Percentiles rank a stretch among this genome's conserved stretches.
Conservation (phyloP, 768 basidiomycete genomes). For the Mycena belliarum region DNA sequence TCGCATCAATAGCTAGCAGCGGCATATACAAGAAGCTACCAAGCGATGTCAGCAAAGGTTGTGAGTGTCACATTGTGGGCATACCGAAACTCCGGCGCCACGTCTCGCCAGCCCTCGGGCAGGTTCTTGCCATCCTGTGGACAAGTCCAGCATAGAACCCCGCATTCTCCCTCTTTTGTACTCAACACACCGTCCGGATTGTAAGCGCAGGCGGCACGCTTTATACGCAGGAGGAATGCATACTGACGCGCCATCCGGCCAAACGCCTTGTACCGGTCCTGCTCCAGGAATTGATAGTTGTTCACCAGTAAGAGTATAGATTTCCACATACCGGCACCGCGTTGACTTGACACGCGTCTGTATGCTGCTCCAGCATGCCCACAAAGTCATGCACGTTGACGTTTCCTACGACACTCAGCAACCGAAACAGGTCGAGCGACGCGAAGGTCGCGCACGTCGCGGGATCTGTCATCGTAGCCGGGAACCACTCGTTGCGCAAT, state of each 20-base stretch:
- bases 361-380: too few relatives aligned
- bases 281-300: too few relatives aligned
- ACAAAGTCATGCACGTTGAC: too few relatives aligned
- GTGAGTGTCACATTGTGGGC: not conserved
- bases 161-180: not conserved
- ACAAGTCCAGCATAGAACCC: not conserved
- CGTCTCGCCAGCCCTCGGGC: not conserved
- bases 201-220: conserved; percentile 3
- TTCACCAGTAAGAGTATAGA: too few relatives aligned
- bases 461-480: too few relatives aligned
- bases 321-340: not conserved
- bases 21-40: not conserved
- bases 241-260: not conserved
- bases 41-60: not conserved
- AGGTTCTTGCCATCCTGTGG: not conserved
- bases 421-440: too few relatives aligned
- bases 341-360: not conserved
- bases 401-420: too few relatives aligned
- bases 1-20: too few relatives aligned
- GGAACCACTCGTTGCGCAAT: too few relatives aligned
- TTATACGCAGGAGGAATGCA: not conserved
- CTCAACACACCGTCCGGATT: not conserved
- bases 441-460: too few relatives aligned
- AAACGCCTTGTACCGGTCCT: conserved; percentile 16
- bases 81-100: not conserved